Base-by-base conservation (phyloP, 129 eudicot genomes). In the Silybum marianum region DNA sequence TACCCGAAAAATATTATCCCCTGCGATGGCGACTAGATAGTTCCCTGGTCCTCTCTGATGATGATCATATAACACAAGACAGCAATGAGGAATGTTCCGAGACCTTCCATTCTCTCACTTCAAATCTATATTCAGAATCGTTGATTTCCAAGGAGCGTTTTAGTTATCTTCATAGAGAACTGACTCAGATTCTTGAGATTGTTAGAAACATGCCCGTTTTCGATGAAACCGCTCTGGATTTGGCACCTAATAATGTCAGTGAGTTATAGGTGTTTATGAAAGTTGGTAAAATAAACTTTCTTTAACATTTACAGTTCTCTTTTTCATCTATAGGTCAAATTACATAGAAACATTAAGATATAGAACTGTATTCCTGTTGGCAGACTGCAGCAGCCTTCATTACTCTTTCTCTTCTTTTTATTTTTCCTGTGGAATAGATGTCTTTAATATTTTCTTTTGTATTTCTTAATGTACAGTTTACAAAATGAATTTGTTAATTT, bases 1-100 rank as follows among this genome's bases (percentile, higher is more conserved):
- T 91, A 25, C 93, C 96, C 30, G 96, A 91, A 85, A 91, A 86
- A 42, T 91, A 89, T 84, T 89, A 83, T 42, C 91, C 88, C 3
- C 62, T 85, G 19, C 83, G 96, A 21, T 91, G 97, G 97, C 76
- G 93, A 76, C 78, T 84, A 18, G 85, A 79, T 86, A 87, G 89
- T 85, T 87, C 88, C 71, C 28, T 84, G 69, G 84, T 77, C 75
- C 82, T 86, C 7, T 74, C 88, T 58, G 88, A 86, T 77, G 88
- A 86, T 77, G 88, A 81, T 85, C 90, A 71, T 66, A 67, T 91
- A 74, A 30, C 58, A 40, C 87, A 75, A 72, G 89, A 70, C 66
- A 60, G 48, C 65, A 84, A 79, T 22, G 81, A 91, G 72, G 97
- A 91, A 75, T 86, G 68, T 75, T 91, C 89, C 71, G 89, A 84